phyloP scores from a whole-genome alignment of 1,284 basidiomycete genomes.

The Erythrobasidium hasegawianum region DNA sequence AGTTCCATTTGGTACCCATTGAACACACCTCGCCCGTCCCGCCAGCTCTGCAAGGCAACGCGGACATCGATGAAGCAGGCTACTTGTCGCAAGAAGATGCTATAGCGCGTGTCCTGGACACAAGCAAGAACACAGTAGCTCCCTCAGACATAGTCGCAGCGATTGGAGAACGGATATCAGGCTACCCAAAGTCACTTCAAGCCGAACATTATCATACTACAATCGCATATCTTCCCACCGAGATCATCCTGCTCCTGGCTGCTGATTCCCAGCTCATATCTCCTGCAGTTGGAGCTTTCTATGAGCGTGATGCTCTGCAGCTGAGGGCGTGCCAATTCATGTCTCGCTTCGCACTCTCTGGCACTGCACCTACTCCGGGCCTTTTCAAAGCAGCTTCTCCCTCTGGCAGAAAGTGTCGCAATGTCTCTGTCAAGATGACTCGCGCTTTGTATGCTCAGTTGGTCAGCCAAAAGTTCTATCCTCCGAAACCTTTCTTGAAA shows the following conservation, averaged over 20 bases:
- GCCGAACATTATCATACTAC: slow-evolving; percentile 70
- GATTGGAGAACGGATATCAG: slow-evolving; percentile 46
- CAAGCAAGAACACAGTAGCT: neutral
- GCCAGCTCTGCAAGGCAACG: slow-evolving; percentile 61
- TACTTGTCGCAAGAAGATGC: neutral
- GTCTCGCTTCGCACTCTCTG: slow-evolving; percentile 71
- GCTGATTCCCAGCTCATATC: slow-evolving; percentile 69
- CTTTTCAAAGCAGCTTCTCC: neutral
- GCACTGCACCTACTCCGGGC: slow-evolving; percentile 11
- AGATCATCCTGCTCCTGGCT: slow-evolving; percentile 68
- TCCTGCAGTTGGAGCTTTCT: slow-evolving; percentile 82
- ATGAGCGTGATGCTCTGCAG: slow-evolving; percentile 83
- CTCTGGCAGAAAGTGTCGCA: slow-evolving; percentile 23
- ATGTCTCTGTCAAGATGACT: slow-evolving; percentile 69
- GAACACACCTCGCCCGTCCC: slow-evolving; percentile 61
- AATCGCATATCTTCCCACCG: slow-evolving; percentile 71
- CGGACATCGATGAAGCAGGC: slow-evolving; percentile 59
- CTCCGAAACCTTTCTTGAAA: slow-evolving; percentile 76
- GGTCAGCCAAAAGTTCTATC: slow-evolving; percentile 81
- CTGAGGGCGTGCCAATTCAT: slow-evolving; percentile 79
- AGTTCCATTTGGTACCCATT: slow-evolving; percentile 79
- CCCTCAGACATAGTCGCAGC: slow-evolving; percentile 37
- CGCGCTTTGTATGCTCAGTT: slow-evolving; percentile 89
- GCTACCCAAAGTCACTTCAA: slow-evolving; percentile 65
- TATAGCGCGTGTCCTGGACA: neutral